phyloP scores from a whole-genome alignment of 2,329 filamentous ascomycete species.

The Fusarium redolens region DNA sequence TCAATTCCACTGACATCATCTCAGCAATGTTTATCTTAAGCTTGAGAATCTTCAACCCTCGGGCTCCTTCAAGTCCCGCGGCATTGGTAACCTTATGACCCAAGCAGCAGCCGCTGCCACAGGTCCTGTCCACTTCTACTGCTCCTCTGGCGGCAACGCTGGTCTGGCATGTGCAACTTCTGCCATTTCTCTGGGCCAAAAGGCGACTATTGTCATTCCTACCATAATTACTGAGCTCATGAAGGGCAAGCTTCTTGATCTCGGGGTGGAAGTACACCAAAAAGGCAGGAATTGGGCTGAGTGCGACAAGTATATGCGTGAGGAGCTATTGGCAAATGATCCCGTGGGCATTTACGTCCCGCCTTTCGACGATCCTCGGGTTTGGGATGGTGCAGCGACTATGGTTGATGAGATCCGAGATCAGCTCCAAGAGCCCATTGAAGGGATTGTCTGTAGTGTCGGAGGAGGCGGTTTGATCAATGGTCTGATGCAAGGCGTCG shows the following conservation, averaged over 20 bases:
- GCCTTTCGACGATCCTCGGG: constrained; percentile 75
- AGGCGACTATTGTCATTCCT: constrained; percentile 82
- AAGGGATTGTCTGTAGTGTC: constrained; percentile 80
- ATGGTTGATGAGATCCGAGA: constrained; percentile 64
- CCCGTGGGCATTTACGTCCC: constrained; percentile 71
- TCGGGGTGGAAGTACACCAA: constrained; percentile 77
- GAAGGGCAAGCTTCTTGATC: constrained; percentile 74
- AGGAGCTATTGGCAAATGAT: constrained; percentile 65
- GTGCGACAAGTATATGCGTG: constrained; percentile 74
- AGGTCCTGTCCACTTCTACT: constrained; percentile 75
- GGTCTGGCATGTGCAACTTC: constrained; percentile 84
- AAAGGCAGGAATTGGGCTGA: constrained; percentile 75
- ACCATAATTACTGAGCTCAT: constrained; percentile 73
- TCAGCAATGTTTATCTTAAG: constrained; percentile 83
- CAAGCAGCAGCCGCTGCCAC: constrained; percentile 49
- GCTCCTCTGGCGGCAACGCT: constrained; percentile 84
- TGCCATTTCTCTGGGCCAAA: constrained; percentile 70
- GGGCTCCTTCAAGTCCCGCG: constrained; percentile 87
- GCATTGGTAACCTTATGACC: constrained; percentile 77
- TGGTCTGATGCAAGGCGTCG: constrained; percentile 78
- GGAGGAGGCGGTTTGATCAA: constrained; percentile 85
- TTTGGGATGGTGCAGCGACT: constrained; percentile 74
- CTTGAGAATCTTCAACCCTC: constrained; percentile 87
- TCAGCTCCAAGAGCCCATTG: constrained; percentile 61
- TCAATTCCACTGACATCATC: constrained; percentile 23